Percentiles rank a stretch among this genome's conserved stretches.
phyloP scores from a whole-genome alignment of 176 grass and related monocot genomes.

The Thalia dealbata region DNA sequence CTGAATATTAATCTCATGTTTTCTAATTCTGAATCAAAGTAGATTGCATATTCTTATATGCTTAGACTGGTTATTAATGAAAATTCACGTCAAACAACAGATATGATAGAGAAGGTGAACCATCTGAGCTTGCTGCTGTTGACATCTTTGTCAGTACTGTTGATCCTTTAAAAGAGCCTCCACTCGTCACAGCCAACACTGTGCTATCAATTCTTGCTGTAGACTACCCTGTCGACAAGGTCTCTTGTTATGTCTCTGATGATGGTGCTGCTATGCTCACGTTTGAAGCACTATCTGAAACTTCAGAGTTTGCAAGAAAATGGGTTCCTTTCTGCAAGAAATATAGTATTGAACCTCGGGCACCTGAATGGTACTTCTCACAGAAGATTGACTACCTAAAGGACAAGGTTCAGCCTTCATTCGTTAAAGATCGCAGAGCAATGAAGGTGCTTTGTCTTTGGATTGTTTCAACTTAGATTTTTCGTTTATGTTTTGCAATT shows the following conservation, averaged over 20 bases:
- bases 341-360: constrained; percentile 86
- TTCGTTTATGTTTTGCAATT: constrained; percentile 7
- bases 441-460: constrained; percentile 75
- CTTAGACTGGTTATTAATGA: neutral
- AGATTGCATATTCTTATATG: constrained; percentile 3
- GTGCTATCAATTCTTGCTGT: constrained; percentile 96
- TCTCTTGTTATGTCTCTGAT: constrained; percentile 98
- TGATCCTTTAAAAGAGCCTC: constrained; percentile 96
- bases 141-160: constrained; percentile 99
- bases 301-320: constrained; percentile 99
- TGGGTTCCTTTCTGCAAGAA: constrained; percentile 97
- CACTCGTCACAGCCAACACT: constrained; percentile 96
- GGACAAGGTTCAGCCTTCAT: constrained; percentile 83
- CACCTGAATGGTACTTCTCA: constrained; percentile 86
- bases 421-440: constrained; percentile 92
- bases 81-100: constrained; percentile 38
- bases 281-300: constrained; percentile 88
- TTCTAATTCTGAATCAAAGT: constrained; percentile 11
- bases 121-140: constrained; percentile 81
- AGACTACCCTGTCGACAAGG: constrained; percentile 93
- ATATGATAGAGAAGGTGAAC: constrained; percentile 91
- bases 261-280: constrained; percentile 94
- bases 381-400: constrained; percentile 99
- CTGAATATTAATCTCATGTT: constrained; percentile 16
- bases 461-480: constrained; percentile 5